Conservation (phyloP, 768 basidiomycete species). For the Exidia glandulosa region DNA sequence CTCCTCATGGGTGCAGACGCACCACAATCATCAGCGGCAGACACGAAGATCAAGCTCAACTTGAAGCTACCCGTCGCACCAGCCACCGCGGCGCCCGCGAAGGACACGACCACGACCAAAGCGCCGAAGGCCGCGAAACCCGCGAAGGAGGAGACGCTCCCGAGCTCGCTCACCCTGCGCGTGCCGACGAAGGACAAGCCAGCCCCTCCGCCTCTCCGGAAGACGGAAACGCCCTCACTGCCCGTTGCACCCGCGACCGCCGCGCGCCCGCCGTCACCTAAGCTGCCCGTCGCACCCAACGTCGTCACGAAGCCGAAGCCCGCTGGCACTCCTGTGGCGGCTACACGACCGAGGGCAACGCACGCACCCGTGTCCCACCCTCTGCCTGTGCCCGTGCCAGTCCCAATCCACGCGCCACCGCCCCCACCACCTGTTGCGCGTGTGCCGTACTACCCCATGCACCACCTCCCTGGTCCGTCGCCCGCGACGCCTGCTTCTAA, state of each 20-base stretch:
- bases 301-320: constrained; percentile 10
- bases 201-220: background rate
- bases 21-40: constrained; percentile 37
- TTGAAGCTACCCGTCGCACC: constrained; percentile 44
- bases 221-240: constrained; percentile 1
- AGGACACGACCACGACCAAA: background rate
- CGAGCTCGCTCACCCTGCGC: constrained; percentile 1
- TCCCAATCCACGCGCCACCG: constrained; percentile 1
- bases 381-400: background rate
- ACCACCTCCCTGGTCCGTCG: constrained; percentile 2
- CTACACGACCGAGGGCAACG: constrained; percentile 1
- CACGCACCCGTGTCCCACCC: background rate
- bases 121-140: too few relatives aligned
- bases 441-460: background rate
- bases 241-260: constrained; percentile 14
- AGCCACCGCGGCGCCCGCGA: constrained; percentile 12
- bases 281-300: constrained; percentile 11
- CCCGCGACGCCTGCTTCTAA: background rate
- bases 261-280: constrained; percentile 13
- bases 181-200: background rate
- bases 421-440: background rate
- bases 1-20: constrained; percentile 72
- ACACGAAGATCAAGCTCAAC: constrained; percentile 60
- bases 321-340: constrained; percentile 2
- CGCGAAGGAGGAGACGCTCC: background rate